A percentile compares a stretch with the other conserved stretches of the same genome.
phyloP scores from a whole-genome alignment of 805 yeast species.

The Pachysolen tannophilus region DNA sequence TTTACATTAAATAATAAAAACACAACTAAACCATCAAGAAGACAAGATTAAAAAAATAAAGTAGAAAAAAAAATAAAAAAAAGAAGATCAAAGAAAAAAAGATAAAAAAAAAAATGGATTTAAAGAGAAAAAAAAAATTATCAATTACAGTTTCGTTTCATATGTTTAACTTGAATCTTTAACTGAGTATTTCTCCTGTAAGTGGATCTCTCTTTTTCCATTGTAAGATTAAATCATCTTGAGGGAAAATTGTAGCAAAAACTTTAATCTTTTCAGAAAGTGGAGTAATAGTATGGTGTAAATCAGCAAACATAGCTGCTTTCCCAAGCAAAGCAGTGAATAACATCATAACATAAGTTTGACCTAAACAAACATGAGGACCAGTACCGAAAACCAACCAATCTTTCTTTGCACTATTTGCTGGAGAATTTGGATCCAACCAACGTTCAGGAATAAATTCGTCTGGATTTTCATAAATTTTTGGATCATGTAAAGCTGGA shows the following conservation, averaged over 20 bases:
- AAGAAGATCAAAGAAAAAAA: no score
- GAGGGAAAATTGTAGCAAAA: constrained; percentile 96
- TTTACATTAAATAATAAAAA: no score
- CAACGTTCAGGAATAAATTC: constrained; percentile 95
- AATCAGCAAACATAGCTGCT: constrained; percentile 72
- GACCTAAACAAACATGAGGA: constrained; percentile 94
- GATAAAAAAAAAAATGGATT: background rate
- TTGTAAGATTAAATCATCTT: constrained; percentile 81
- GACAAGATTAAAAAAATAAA: no score
- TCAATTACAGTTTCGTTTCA: no score
- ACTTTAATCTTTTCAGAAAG: constrained; percentile 88
- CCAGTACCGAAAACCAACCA: constrained; percentile 98
- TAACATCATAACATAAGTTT: constrained; percentile 84
- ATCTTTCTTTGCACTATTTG: constrained; percentile 71
- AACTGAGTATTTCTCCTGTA: no score
- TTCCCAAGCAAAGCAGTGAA: constrained; percentile 90
- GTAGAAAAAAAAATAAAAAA: no score
- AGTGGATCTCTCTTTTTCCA: constrained; percentile 61
- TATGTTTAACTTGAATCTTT: no score
- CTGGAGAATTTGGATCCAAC: constrained; percentile 65
- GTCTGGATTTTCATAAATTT: constrained; percentile 91
- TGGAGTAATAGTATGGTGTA: constrained; percentile 76
- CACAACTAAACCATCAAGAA: no score
- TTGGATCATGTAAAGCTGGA: constrained; percentile 96
- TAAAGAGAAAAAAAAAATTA: background rate